Conservation (phyloP, 257 asterid genomes). For the Galeopsis tetrahit region DNA sequence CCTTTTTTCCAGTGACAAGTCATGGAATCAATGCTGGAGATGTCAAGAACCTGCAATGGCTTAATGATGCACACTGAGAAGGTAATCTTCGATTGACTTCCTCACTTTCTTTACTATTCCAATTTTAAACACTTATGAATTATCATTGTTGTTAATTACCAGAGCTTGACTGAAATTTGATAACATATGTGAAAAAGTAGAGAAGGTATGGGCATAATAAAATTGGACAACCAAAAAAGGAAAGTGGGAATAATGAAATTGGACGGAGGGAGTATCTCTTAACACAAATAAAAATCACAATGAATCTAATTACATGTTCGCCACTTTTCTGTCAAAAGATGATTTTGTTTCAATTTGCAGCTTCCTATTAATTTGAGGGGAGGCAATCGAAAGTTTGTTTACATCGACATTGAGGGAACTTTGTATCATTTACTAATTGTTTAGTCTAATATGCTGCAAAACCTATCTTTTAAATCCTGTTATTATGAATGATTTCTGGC, state of each 20-base stretch:
- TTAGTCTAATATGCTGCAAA: conserved; percentile 1
- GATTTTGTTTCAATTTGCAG: conserved; percentile 44
- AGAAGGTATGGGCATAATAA: too few relatives aligned
- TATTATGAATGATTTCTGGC: conserved; percentile 10
- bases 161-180: conserved; percentile 97
- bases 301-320: too few relatives aligned
- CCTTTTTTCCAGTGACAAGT: conserved; percentile 61
- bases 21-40: conserved; percentile 99
- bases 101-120: conserved; percentile 3
- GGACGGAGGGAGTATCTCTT: too few relatives aligned
- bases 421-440: conserved; percentile 71
- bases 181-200: conserved; percentile 97
- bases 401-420: conserved; percentile 94
- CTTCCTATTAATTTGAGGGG: conserved; percentile 93
- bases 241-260: too few relatives aligned
- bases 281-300: too few relatives aligned
- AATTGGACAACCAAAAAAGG: too few relatives aligned
- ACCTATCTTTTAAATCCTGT: conserved; percentile 1
- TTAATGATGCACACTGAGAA: conserved; percentile 99
- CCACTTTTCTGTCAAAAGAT: too few relatives aligned
- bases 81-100: conserved; percentile 41
- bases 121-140: conserved; percentile 15
- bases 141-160: conserved; percentile 27
- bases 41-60: conserved; percentile 98
- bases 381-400: conserved; percentile 98